Base-by-base conservation (phyloP, 352 stramenopile species). In the Globisporangium camurandrum region DNA sequence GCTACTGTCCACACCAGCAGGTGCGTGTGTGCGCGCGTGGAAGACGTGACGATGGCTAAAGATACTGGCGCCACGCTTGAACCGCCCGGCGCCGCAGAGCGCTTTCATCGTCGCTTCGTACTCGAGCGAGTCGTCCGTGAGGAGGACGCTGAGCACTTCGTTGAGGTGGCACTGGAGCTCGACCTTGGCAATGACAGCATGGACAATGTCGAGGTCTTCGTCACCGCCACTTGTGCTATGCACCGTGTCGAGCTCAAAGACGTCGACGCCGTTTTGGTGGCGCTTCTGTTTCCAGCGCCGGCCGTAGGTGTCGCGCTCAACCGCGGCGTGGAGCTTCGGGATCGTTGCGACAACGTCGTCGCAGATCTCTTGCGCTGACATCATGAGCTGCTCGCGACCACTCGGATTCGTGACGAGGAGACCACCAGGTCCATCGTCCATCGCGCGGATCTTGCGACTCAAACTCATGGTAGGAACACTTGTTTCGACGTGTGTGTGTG, bases 291-390 rank as follows among this genome's bases (percentile, higher is more conserved):
- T 77, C 70, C 67, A 80, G 19, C 57, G 45, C n/a, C 17, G 22
- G 60, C 19, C 2, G 30, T 34, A 34, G 8, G 63, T 59, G 37
- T 68, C 66, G 26, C 57, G 54, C 14, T 59, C 39, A 36, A 71
- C 66, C 17, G 69, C 71, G 19, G 60, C 54, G 46, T 75, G 64
- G 28, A 86, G 59, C 61, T 84, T 82, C 26, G 69, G 62, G 46
- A 86, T 71, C 36, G 74, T 82, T 1, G 64, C 62, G n/a, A 86
- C 53, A 28, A 84, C 61, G 46, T 86, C 71, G 52, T 77, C 67
- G 41, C 66, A 73, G 56, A 86, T 71, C 53, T 84, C 60, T 36
- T 83, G 64, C 43, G 73, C 62, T 41, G 68, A 61, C 56, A 85
- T 70, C 51, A 75, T 57, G 23, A 75, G 45, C 17, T 44, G 62